Evolutionary conservation across 2,329 filamentous ascomycete genomes (phyloP).

Genomic region (Penicillium hordei): DNA sequence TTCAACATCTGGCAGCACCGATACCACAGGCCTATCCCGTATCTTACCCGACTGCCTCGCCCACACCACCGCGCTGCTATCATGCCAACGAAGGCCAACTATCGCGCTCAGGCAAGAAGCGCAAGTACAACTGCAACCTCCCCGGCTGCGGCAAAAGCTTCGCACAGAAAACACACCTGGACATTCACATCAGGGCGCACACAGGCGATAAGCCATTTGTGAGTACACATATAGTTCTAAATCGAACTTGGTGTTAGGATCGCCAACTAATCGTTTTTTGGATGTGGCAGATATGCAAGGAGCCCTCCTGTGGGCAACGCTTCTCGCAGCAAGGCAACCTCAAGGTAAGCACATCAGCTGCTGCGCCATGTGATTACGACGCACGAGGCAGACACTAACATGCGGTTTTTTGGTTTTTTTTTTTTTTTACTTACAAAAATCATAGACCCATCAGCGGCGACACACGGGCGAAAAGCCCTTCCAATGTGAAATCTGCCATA

Average conservation of each 20-base stretch:
- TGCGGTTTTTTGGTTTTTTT: neutral
- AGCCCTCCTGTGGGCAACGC: slow-evolving; percentile 69
- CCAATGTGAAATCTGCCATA: slow-evolving; percentile 74
- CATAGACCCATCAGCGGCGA: slow-evolving; percentile 76
- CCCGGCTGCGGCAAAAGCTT: slow-evolving; percentile 78
- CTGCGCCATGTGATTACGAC: neutral
- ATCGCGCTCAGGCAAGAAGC: slow-evolving; percentile 43
- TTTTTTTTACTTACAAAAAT: no score
- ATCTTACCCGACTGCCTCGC: slow-evolving; percentile 11
- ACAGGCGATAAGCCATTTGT: slow-evolving; percentile 90
- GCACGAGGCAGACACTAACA: slow-evolving; percentile 6
- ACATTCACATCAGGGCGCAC: slow-evolving; percentile 84
- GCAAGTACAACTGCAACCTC: slow-evolving; percentile 73
- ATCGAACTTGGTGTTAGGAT: neutral
- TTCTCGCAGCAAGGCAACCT: slow-evolving; percentile 92
- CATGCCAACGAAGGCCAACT: slow-evolving; percentile 37
- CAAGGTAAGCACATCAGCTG: slow-evolving; percentile 58
- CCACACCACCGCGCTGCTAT: slow-evolving; percentile 21
- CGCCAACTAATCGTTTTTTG: slow-evolving; percentile 5
- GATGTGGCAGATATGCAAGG: slow-evolving; percentile 60
- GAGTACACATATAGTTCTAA: slow-evolving; percentile 42
- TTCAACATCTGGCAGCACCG: slow-evolving; percentile 36
- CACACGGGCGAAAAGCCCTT: slow-evolving; percentile 88
- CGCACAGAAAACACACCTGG: slow-evolving; percentile 86
- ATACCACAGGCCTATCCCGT: slow-evolving; percentile 27